phyloP scores from a whole-genome alignment of 371 early-diverging fungal species.

The Mycotypha africana region DNA sequence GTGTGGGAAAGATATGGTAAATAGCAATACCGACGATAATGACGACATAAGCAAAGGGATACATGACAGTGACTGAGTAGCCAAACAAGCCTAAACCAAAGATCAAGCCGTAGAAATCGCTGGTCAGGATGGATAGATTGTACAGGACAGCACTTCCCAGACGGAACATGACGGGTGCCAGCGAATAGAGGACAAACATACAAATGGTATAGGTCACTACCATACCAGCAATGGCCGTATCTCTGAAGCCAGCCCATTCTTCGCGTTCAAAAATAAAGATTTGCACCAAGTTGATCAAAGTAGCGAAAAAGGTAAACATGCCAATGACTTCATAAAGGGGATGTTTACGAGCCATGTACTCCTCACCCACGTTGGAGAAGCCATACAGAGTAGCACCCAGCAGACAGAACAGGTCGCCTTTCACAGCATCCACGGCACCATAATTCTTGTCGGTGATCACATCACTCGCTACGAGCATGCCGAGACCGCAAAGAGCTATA shows the following conservation, averaged over 20 bases:
- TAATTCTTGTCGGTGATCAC: conserved; percentile 42
- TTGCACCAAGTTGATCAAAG: conserved; percentile 64
- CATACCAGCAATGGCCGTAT: conserved; percentile 27
- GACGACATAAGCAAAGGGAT: conserved; percentile 59
- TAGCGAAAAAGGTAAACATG: conserved; percentile 63
- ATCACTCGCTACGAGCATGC: conserved; percentile 56
- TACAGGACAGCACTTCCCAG: conserved; percentile 66
- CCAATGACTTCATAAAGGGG: conserved; percentile 72
- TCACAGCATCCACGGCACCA: conserved; percentile 43
- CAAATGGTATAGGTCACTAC: conserved; percentile 54
- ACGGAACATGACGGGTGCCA: conserved; percentile 65
- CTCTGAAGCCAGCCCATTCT: conserved; percentile 27
- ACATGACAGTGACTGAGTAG: conserved; percentile 42
- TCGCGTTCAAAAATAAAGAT: conserved; percentile 57
- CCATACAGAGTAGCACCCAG: conserved; percentile 70
- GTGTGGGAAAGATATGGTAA: conserved; percentile 52
- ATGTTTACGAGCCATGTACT: conserved; percentile 56
- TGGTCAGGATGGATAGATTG: conserved; percentile 68
- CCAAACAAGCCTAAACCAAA: conserved; percentile 65
- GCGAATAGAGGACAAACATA: conserved; percentile 64
- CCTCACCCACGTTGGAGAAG: conserved; percentile 63
- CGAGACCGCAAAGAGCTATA: conserved; percentile 62
- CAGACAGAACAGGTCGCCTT: conserved; percentile 66
- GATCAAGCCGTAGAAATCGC: conserved; percentile 68
- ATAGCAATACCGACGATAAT: conserved; percentile 55